A percentile compares a stretch with the other conserved stretches of the same genome.
phyloP scores from a whole-genome alignment of 805 yeast genomes.

The Ogataea paradorogensis region DNA sequence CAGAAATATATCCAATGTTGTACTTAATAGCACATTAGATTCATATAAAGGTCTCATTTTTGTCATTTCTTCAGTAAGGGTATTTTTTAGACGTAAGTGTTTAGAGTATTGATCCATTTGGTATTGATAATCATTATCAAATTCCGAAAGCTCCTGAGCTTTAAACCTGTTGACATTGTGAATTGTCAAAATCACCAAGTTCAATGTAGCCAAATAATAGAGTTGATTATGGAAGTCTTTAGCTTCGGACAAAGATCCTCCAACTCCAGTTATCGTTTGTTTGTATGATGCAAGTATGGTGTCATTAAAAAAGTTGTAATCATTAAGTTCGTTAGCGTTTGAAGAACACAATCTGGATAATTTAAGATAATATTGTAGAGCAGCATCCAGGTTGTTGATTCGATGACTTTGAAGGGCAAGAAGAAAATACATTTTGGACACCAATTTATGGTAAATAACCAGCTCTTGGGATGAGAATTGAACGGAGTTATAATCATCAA shows the following conservation, averaged over 20 bases:
- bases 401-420: slow-evolving; percentile 40
- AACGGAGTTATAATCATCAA: slow-evolving; percentile 36
- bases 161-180: slow-evolving; percentile 19
- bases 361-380: slow-evolving; percentile 40
- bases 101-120: slow-evolving; percentile 21
- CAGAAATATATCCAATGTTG: slow-evolving; percentile 12
- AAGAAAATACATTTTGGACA: slow-evolving; percentile 39
- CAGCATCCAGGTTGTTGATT: slow-evolving; percentile 34
- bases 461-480: slow-evolving; percentile 39
- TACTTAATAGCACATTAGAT: slow-evolving; percentile 7
- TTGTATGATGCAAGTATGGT: slow-evolving; percentile 19
- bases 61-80: slow-evolving; percentile 15
- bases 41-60: slow-evolving; percentile 6
- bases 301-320: slow-evolving; percentile 25
- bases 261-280: slow-evolving; percentile 25
- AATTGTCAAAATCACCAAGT: slow-evolving; percentile 22
- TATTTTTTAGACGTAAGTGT: slow-evolving; percentile 21
- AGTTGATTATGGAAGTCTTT: slow-evolving; percentile 24
- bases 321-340: slow-evolving; percentile 17
- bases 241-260: slow-evolving; percentile 22
- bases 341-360: slow-evolving; percentile 29
- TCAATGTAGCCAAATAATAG: slow-evolving; percentile 24
- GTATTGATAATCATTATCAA: slow-evolving; percentile 19
- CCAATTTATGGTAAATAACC: slow-evolving; percentile 34
- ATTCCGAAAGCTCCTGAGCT: slow-evolving; percentile 18